phyloP scores from a whole-genome alignment of 495 filamentous ascomycete species.

The Aspergillus nidulans region DNA sequence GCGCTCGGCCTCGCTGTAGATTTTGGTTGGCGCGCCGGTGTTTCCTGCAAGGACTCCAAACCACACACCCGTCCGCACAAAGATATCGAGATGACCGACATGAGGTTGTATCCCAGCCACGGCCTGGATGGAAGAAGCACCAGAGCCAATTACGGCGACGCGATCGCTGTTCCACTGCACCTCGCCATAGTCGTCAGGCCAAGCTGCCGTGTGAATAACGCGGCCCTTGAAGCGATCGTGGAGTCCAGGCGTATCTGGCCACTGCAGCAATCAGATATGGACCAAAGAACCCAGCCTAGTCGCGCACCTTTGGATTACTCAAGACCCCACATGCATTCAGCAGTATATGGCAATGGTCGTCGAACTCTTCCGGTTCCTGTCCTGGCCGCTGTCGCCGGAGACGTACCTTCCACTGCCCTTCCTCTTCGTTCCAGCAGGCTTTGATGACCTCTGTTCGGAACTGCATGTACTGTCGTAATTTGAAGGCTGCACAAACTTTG shows the following conservation, averaged over 20 bases:
- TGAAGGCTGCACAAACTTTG: neutral
- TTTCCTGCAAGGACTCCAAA: neutral
- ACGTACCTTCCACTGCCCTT: neutral
- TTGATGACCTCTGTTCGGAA: neutral
- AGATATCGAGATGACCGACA: neutral
- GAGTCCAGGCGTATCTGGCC: neutral
- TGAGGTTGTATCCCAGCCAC: neutral
- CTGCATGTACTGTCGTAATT: neutral
- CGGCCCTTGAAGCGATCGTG: neutral
- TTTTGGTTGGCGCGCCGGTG: neutral
- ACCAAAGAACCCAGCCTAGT: neutral
- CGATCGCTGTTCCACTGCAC: neutral
- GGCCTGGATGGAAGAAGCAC: neutral
- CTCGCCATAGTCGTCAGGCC: neutral
- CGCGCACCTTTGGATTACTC: neutral
- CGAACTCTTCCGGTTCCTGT: neutral
- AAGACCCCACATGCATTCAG: neutral
- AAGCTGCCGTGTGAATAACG: neutral
- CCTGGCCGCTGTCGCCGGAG: neutral
- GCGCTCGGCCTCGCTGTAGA: neutral
- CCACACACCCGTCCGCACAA: neutral
- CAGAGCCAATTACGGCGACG: neutral
- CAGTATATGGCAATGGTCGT: neutral
- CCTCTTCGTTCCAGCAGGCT: neutral
- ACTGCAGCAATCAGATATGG: neutral